Evolutionary conservation across 2,329 filamentous ascomycete species (phyloP).

Genomic region (Coleophoma crateriformis): DNA sequence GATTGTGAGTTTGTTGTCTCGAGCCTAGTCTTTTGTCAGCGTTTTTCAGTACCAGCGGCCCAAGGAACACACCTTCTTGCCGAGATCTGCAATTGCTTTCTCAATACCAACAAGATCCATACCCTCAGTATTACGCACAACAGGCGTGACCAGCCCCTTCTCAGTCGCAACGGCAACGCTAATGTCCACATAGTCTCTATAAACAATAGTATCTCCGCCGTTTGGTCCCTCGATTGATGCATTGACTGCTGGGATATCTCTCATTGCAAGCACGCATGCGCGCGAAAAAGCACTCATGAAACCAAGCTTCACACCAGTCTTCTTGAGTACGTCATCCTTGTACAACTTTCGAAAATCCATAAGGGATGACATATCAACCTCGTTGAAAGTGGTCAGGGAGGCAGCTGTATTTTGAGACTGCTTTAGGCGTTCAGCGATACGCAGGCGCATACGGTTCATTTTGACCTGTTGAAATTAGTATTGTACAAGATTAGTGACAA

Average conservation of each 20-base stretch:
- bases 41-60: background rate
- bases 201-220: constrained; percentile 95
- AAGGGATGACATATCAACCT: constrained; percentile 96
- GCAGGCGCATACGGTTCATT: constrained; percentile 99
- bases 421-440: constrained; percentile 96
- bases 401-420: constrained; percentile 98
- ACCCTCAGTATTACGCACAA: constrained; percentile 87
- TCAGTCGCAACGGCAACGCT: constrained; percentile 96
- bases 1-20: constrained; percentile 93
- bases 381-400: constrained; percentile 96
- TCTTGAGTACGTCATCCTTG: constrained; percentile 95
- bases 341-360: constrained; percentile 97
- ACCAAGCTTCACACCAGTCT: constrained; percentile 95
- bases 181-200: constrained; percentile 96
- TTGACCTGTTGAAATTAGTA: constrained; percentile 64
- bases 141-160: constrained; percentile 94
- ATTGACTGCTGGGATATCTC: constrained; percentile 89
- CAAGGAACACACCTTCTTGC: constrained; percentile 70
- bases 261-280: constrained; percentile 86
- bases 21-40: constrained; percentile 52
- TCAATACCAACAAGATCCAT: constrained; percentile 89
- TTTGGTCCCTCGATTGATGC: constrained; percentile 95
- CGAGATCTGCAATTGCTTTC: constrained; percentile 84
- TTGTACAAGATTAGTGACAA: background rate
- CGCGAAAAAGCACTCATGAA: constrained; percentile 98